A percentile compares a stretch with the other conserved stretches of the same genome.
These are phyloP conservation scores for Pestalotiopsis sp. DNA, from an alignment of 2,329 filamentous ascomycete genomes.

Conservation along the genomic window DNA sequence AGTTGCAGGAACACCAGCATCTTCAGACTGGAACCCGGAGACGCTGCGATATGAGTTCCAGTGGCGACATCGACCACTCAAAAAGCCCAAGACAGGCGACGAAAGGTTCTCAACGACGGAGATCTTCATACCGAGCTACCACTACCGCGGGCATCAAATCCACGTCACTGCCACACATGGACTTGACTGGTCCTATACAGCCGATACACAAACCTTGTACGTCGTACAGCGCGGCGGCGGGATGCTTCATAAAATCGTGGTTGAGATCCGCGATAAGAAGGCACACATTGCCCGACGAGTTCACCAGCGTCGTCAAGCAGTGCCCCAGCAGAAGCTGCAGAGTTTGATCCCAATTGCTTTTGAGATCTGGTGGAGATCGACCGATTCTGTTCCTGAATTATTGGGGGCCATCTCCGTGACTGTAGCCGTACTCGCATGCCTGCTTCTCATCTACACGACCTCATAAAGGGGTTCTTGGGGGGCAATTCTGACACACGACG, in stretches of 20 bases:
- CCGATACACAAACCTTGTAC: slow-evolving; percentile 32
- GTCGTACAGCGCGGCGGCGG: slow-evolving; percentile 22
- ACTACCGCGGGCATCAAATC: slow-evolving; percentile 34
- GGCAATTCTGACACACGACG: background rate
- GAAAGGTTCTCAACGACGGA: slow-evolving; percentile 36
- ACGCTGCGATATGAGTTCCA: slow-evolving; percentile 37
- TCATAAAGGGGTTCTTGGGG: background rate
- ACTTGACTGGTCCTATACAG: slow-evolving; percentile 32
- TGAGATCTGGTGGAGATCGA: slow-evolving; percentile 3
- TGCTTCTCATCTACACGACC: background rate
- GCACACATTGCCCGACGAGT: background rate
- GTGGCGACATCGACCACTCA: slow-evolving; percentile 24
- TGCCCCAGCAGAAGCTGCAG: background rate
- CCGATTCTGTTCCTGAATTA: background rate
- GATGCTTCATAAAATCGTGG: slow-evolving; percentile 3
- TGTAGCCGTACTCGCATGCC: background rate
- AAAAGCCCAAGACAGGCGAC: slow-evolving; percentile 8
- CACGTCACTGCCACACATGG: slow-evolving; percentile 29
- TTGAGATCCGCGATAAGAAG: slow-evolving; percentile 4
- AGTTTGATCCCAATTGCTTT: background rate
- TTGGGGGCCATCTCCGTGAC: background rate
- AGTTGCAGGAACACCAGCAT: slow-evolving; percentile 37
- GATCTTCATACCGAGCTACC: slow-evolving; percentile 41
- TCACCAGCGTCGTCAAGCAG: background rate
- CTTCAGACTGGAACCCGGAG: slow-evolving; percentile 37